phyloP scores from a whole-genome alignment of 2,329 filamentous ascomycete species.

The Blastomyces gilchristii region DNA sequence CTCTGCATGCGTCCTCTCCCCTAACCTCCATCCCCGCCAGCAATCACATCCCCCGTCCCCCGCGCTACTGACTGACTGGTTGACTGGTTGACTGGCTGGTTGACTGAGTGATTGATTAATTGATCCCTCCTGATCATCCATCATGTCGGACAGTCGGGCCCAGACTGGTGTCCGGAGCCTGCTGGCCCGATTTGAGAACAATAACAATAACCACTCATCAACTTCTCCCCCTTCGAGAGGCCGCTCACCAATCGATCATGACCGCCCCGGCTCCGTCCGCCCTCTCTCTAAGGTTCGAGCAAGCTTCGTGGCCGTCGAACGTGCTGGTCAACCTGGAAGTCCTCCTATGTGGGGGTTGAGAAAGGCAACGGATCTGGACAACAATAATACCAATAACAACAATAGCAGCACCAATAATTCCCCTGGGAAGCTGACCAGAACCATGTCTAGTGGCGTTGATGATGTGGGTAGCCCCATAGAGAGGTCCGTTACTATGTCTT shows the following conservation, averaged over 20 bases:
- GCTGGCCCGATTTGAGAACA: conserved; percentile 70
- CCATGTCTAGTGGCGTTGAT: conserved; percentile 20
- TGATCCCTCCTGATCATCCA: conserved; percentile 9
- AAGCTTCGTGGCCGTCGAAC: conserved; percentile 63
- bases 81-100: not conserved
- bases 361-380: conserved; percentile 30
- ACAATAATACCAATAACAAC: not conserved
- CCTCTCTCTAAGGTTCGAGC: conserved; percentile 66
- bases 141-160: conserved; percentile 16
- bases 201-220: conserved; percentile 52
- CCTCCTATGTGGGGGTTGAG: conserved; percentile 33
- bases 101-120: not conserved
- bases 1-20: not conserved
- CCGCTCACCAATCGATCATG: conserved; percentile 50
- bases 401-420: conserved; percentile 16
- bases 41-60: not conserved
- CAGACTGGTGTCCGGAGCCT: conserved; percentile 58
- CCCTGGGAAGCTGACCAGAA: conserved; percentile 25
- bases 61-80: not conserved
- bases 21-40: not conserved
- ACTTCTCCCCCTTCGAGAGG: conserved; percentile 58
- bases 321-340: conserved; percentile 31
- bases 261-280: conserved; percentile 39
- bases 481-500: conserved; percentile 11
- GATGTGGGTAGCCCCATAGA: conserved; percentile 23